These are phyloP conservation scores for Rosa rugosa DNA, from an alignment of 306 rosid genomes.

Conservation along the genomic window DNA sequence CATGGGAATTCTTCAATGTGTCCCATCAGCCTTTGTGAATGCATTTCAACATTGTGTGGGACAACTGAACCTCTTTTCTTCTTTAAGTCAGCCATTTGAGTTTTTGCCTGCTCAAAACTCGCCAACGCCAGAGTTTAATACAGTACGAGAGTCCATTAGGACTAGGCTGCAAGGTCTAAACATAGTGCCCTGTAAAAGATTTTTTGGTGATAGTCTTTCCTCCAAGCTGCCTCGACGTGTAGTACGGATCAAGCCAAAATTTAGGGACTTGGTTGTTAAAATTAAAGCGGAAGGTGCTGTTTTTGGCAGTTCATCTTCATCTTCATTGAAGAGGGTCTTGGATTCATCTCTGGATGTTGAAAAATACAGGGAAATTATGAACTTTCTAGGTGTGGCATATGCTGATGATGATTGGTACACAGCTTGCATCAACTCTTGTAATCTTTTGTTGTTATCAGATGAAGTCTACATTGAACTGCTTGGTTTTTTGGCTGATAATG, in stretches of 20 bases:
- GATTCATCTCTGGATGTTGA: constrained; percentile 10
- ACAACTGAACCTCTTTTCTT: not conserved
- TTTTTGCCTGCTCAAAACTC: constrained; percentile 21
- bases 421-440: constrained; percentile 10
- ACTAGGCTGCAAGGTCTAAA: not conserved
- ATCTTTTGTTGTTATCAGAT: constrained; percentile 8
- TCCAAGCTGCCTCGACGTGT: not conserved
- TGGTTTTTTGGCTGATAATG: constrained; percentile 11
- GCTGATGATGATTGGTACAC: constrained; percentile 5
- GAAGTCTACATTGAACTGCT: constrained; percentile 22
- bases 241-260: constrained; percentile 12
- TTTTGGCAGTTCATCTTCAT: not conserved
- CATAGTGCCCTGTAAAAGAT: not conserved
- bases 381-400: constrained; percentile 7
- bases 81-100: constrained; percentile 3
- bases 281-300: constrained; percentile 5
- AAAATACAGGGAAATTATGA: not conserved
- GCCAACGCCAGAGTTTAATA: not conserved
- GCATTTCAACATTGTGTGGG: constrained; percentile 10
- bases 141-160: constrained; percentile 3
- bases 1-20: constrained; percentile 24
- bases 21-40: constrained; percentile 25
- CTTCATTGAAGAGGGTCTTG: constrained; percentile 1
- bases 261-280: constrained; percentile 7
- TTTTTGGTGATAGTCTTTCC: too few species aligned